phyloP scores from a whole-genome alignment of 176 grass and related monocot species.

The Saccharum spontaneum region DNA sequence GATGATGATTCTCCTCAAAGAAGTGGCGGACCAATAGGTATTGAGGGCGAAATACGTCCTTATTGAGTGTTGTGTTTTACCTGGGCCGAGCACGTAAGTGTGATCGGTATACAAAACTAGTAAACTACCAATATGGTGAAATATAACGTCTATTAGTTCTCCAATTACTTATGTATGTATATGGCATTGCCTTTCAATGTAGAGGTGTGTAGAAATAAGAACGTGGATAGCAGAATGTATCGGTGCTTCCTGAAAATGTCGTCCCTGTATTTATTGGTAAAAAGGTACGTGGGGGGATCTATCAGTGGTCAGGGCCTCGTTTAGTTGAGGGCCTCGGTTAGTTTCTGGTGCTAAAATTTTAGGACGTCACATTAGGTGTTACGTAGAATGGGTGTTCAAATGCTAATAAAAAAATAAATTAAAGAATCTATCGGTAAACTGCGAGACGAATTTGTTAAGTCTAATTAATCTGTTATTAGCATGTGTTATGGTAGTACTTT shows the following conservation, averaged over 20 bases:
- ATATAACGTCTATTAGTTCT: neutral
- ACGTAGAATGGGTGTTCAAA: no score
- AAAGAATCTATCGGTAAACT: no score
- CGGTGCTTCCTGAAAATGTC: neutral
- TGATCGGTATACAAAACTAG: neutral
- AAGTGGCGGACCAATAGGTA: neutral
- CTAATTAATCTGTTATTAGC: no score
- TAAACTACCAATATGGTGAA: neutral
- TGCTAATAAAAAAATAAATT: no score
- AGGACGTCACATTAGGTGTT: no score
- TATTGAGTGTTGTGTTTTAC: neutral
- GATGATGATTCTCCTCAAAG: slow-evolving; percentile 34
- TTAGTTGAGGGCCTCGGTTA: no score
- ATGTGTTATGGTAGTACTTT: no score
- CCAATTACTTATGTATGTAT: neutral
- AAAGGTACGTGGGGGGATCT: no score
- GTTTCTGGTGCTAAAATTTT: no score
- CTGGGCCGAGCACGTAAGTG: neutral
- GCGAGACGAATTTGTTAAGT: no score
- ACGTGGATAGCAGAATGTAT: neutral
- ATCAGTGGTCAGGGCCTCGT: no score
- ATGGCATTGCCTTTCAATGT: neutral
- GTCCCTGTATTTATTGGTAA: neutral
- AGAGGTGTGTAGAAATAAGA: neutral
- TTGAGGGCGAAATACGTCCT: neutral